These are phyloP conservation scores for Aquanectria penicillioides DNA, from an alignment of 2,329 filamentous ascomycete genomes.

Conservation along the genomic window DNA sequence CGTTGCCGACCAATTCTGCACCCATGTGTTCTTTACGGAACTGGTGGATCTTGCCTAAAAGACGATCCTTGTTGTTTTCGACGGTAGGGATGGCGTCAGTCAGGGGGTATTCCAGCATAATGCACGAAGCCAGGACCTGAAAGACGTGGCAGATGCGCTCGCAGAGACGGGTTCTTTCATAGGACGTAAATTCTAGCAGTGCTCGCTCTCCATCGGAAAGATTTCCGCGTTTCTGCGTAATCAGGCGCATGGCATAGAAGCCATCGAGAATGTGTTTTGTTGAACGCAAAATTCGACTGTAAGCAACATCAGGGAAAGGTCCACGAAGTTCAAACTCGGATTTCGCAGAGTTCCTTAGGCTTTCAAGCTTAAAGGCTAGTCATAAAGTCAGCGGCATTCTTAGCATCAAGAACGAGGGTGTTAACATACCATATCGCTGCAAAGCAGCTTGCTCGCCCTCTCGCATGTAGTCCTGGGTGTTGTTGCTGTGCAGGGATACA, in stretches of 20 bases:
- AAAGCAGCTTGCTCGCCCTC: slow-evolving; percentile 89
- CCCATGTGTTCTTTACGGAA: slow-evolving; percentile 77
- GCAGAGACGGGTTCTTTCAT: slow-evolving; percentile 83
- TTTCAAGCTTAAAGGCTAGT: slow-evolving; percentile 74
- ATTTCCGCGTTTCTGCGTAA: slow-evolving; percentile 82
- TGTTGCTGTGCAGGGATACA: slow-evolving; percentile 70
- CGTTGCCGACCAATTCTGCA: slow-evolving; percentile 35
- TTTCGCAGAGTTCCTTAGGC: slow-evolving; percentile 75
- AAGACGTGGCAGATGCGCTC: slow-evolving; percentile 90
- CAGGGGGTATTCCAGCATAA: slow-evolving; percentile 94
- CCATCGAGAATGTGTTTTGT: slow-evolving; percentile 89
- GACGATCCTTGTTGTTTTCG: slow-evolving; percentile 79
- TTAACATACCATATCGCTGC: slow-evolving; percentile 72
- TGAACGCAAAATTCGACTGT: slow-evolving; percentile 78
- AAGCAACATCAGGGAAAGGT: slow-evolving; percentile 81
- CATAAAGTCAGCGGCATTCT: slow-evolving; percentile 1
- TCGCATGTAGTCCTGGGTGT: slow-evolving; percentile 78
- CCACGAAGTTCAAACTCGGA: slow-evolving; percentile 90
- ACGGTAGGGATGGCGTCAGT: slow-evolving; percentile 89
- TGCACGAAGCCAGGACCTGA: slow-evolving; percentile 86
- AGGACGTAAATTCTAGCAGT: slow-evolving; percentile 80
- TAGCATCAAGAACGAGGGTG: too few relatives aligned
- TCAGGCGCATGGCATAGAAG: slow-evolving; percentile 95
- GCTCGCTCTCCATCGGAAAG: slow-evolving; percentile 84
- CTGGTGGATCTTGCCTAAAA: slow-evolving; percentile 87